These are phyloP conservation scores for Fragaria iinumae DNA, from an alignment of 306 rosid species.

Conservation along the genomic window DNA sequence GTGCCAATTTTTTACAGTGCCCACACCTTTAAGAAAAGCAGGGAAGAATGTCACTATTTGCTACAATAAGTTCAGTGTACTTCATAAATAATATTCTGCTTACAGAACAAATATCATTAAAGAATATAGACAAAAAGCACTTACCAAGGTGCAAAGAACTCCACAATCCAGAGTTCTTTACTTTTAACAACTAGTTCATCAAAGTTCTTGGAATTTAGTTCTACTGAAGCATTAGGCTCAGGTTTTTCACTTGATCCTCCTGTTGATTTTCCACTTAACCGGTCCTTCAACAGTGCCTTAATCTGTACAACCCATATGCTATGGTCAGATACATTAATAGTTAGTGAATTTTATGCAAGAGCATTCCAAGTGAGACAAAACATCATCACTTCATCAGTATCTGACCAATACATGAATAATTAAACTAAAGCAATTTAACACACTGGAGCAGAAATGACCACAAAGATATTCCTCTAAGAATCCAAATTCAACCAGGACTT, in stretches of 20 bases:
- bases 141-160: slow-evolving; percentile 98
- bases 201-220: slow-evolving; percentile 73
- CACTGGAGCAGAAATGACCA: not conserved
- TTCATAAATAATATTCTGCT: not conserved
- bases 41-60: slow-evolving; percentile 11
- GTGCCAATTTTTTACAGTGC: slow-evolving; percentile 93
- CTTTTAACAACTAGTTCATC: slow-evolving; percentile 84
- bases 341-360: slow-evolving; percentile 1
- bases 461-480: slow-evolving; percentile 10
- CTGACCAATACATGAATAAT: not conserved
- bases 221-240: slow-evolving; percentile 74
- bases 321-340: slow-evolving; percentile 9
- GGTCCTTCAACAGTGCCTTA: slow-evolving; percentile 79
- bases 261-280: slow-evolving; percentile 77
- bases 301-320: slow-evolving; percentile 49
- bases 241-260: slow-evolving; percentile 75
- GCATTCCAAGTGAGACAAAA: not conserved
- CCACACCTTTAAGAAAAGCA: slow-evolving; percentile 76
- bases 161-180: slow-evolving; percentile 97
- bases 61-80: slow-evolving; percentile 5
- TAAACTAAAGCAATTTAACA: not conserved
- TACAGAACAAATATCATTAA: not conserved
- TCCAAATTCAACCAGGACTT: not conserved
- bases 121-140: slow-evolving; percentile 2
- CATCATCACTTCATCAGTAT: slow-evolving; percentile 1